These are phyloP conservation scores for Paramecium bursaria DNA, from an alignment of 73 alveolate genomes.

Conservation along the genomic window DNA sequence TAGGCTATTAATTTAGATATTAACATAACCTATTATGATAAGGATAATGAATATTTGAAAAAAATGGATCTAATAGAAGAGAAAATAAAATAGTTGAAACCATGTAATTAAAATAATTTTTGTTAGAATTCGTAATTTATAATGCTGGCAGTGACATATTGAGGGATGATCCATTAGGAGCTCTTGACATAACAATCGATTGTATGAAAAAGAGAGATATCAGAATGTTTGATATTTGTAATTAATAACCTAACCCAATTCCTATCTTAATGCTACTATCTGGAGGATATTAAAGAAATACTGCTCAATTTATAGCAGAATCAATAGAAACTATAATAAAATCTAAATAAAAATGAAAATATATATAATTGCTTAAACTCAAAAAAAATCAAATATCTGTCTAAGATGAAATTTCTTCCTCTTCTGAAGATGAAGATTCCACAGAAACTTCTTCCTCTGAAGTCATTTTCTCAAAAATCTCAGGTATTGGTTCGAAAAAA, in stretches of 20 bases:
- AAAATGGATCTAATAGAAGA: conserved; percentile 41
- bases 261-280: conserved; percentile 88
- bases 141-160: conserved; percentile 94
- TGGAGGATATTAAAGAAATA: conserved; percentile 87
- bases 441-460: no score
- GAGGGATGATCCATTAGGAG: conserved; percentile 84
- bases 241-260: conserved; percentile 35
- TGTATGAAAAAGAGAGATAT: conserved; percentile 84
- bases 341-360: no score
- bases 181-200: conserved; percentile 67
- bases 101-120: conserved; percentile 29
- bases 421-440: no score
- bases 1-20: conserved; percentile 71
- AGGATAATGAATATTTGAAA: conserved; percentile 71
- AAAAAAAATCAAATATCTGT: no score
- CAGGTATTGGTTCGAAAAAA: conserved; percentile 25
- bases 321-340: no score
- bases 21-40: conserved; percentile 56
- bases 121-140: conserved; percentile 76
- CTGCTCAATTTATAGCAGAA: conserved; percentile 84
- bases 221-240: conserved; percentile 71
- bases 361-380: no score
- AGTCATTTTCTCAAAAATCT: not conserved
- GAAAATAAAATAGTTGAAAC: conserved; percentile 67
- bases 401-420: no score